These are phyloP conservation scores for Neostapfia colusana DNA, from an alignment of 176 grass and related monocot genomes.

Conservation along the genomic window DNA sequence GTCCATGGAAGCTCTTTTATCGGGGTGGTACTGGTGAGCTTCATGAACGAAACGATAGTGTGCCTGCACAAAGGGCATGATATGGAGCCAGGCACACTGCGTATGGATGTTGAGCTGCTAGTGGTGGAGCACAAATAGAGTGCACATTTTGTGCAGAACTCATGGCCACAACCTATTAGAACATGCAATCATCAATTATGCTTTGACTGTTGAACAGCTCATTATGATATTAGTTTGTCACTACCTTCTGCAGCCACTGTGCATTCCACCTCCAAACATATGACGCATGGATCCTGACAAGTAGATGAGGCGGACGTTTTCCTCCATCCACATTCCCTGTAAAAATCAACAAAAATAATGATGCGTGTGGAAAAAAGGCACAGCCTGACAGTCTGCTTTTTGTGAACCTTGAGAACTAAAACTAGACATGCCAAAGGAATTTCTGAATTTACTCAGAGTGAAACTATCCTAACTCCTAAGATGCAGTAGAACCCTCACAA, in stretches of 20 bases:
- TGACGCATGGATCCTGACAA: constrained; percentile 77
- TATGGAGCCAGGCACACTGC: constrained; percentile 68
- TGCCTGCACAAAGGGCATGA: constrained; percentile 82
- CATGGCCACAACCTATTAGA: constrained; percentile 79
- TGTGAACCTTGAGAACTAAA: constrained; percentile 2
- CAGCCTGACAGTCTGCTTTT: not conserved
- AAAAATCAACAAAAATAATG: constrained; percentile 1
- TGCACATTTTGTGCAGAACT: constrained; percentile 95
- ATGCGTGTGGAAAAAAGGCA: not conserved
- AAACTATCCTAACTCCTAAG: not conserved
- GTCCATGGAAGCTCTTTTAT: constrained; percentile 69
- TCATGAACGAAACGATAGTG: constrained; percentile 67
- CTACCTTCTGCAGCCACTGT: constrained; percentile 88
- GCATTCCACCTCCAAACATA: constrained; percentile 94
- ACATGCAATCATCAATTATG: not conserved
- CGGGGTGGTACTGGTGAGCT: constrained; percentile 52
- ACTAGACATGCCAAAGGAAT: not conserved
- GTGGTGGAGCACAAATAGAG: constrained; percentile 85
- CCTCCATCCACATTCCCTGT: constrained; percentile 92
- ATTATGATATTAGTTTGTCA: not conserved
- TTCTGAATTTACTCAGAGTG: not conserved
- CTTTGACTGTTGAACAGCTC: not conserved
- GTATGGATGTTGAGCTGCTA: constrained; percentile 51
- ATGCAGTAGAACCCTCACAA: not conserved
- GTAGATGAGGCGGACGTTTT: constrained; percentile 56